phyloP scores from a whole-genome alignment of 257 asterid species.

The Primulina eburnea region DNA sequence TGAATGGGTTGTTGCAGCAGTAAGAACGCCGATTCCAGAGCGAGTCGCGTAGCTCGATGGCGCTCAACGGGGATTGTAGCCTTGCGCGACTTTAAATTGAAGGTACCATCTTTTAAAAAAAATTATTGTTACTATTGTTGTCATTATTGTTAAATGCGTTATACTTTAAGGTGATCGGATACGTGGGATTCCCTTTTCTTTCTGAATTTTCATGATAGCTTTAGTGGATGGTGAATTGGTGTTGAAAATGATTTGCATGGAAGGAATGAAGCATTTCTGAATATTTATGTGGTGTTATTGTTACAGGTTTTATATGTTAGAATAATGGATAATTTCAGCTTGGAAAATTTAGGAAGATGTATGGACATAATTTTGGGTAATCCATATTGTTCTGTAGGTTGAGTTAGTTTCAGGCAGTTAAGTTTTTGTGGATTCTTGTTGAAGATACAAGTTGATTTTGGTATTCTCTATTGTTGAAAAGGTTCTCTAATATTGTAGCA shows the following conservation, averaged over 20 bases:
- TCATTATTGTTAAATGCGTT: neutral
- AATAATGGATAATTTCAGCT: neutral
- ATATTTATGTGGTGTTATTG: neutral
- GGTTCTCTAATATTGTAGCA: neutral
- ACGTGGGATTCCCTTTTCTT: slow-evolving; percentile 11
- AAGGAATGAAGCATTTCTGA: slow-evolving; percentile 4
- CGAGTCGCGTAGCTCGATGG: slow-evolving; percentile 76
- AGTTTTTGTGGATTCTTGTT: neutral
- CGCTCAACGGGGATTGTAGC: slow-evolving; percentile 97
- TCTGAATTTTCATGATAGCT: neutral
- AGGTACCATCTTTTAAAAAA: slow-evolving; percentile 36
- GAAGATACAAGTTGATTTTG: neutral
- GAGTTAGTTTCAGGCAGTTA: neutral
- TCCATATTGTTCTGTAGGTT: neutral
- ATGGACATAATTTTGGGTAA: neutral
- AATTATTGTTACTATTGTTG: neutral
- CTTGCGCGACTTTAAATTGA: slow-evolving; percentile 86
- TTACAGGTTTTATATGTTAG: slow-evolving; percentile 6
- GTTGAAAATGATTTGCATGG: neutral
- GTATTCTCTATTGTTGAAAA: neutral
- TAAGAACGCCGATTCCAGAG: slow-evolving; percentile 64
- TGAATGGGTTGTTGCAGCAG: slow-evolving; percentile 78
- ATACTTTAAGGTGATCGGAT: neutral
- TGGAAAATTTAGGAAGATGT: neutral
- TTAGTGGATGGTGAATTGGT: slow-evolving; percentile 5